phyloP scores from a whole-genome alignment of 495 filamentous ascomycete species.

The Thermothielavioides terrestris region DNA sequence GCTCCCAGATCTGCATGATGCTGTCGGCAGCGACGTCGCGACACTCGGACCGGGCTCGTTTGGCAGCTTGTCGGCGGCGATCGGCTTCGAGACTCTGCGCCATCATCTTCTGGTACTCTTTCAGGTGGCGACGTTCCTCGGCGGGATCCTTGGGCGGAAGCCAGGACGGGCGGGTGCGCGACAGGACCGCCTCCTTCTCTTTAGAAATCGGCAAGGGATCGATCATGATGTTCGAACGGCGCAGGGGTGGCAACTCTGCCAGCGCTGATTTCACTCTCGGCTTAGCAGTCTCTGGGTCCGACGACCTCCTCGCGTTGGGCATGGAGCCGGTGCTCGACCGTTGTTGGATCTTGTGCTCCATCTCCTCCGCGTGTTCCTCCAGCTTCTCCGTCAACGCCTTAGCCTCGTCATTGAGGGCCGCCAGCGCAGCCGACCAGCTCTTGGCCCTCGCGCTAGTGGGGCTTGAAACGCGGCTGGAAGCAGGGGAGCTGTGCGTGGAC shows the following conservation, averaged over 20 bases:
- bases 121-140: conserved; percentile 85
- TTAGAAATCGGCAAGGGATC: conserved; percentile 92
- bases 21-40: conserved; percentile 56
- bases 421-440: conserved; percentile 76
- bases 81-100: conserved; percentile 63
- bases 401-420: conserved; percentile 76
- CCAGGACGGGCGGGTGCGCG: conserved; percentile 88
- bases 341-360: conserved; percentile 38
- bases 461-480: conserved; percentile 19
- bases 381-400: conserved; percentile 82
- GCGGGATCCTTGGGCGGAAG: conserved; percentile 87
- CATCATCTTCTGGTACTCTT: conserved; percentile 93
- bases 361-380: conserved; percentile 70
- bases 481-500: conserved; percentile 15
- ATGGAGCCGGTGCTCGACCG: conserved; percentile 27
- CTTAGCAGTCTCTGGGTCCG: conserved; percentile 46
- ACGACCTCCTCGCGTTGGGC: conserved; percentile 28
- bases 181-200: conserved; percentile 90
- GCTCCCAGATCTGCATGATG: conserved; percentile 74
- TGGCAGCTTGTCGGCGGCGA: conserved; percentile 44
- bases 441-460: conserved; percentile 54
- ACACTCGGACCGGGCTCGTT: conserved; percentile 37
- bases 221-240: conserved; percentile 87
- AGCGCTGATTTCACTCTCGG: conserved; percentile 47
- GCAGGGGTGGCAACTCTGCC: conserved; percentile 69